phyloP scores from a whole-genome alignment of 2,329 filamentous ascomycete species.

The Nigrograna mackinnonii region DNA sequence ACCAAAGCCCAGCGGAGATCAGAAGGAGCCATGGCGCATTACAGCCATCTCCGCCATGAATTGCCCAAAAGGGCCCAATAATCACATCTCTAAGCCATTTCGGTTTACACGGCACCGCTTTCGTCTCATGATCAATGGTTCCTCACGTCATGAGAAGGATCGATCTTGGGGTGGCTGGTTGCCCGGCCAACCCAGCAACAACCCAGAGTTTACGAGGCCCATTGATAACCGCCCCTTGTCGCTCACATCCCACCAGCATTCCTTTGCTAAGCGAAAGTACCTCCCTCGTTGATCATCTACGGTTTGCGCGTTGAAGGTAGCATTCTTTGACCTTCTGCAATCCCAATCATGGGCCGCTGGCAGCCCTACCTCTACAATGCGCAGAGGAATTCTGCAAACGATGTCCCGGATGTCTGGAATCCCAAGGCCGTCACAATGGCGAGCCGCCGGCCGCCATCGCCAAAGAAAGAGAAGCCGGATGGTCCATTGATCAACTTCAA shows the following conservation, averaged over 20 bases:
- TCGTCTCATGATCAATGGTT: no score
- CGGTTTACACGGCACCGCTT: no score
- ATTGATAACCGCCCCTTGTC: constrained; percentile 32
- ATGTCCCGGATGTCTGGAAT: constrained; percentile 69
- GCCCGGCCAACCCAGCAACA: no score
- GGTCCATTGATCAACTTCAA: constrained; percentile 80
- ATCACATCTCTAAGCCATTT: no score
- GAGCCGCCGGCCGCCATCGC: constrained; percentile 68
- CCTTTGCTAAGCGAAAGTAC: constrained; percentile 33
- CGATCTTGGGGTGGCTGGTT: no score
- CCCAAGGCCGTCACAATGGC: constrained; percentile 84
- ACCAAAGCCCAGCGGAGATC: no score
- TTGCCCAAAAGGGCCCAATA: no score
- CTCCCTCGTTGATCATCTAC: constrained; percentile 24
- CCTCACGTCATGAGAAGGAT: no score
- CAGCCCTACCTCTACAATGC: constrained; percentile 76
- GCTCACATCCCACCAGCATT: constrained; percentile 33
- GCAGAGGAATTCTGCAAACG: constrained; percentile 52
- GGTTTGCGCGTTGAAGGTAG: constrained; percentile 23
- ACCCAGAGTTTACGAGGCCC: no score
- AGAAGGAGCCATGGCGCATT: no score
- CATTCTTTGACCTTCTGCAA: constrained; percentile 30
- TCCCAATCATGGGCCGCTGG: constrained; percentile 48
- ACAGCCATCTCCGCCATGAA: no score
- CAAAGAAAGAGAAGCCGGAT: constrained; percentile 64